Evolutionary conservation across 2,329 filamentous ascomycete species (phyloP).

Genomic region (Trichoderma aggressivum): DNA sequence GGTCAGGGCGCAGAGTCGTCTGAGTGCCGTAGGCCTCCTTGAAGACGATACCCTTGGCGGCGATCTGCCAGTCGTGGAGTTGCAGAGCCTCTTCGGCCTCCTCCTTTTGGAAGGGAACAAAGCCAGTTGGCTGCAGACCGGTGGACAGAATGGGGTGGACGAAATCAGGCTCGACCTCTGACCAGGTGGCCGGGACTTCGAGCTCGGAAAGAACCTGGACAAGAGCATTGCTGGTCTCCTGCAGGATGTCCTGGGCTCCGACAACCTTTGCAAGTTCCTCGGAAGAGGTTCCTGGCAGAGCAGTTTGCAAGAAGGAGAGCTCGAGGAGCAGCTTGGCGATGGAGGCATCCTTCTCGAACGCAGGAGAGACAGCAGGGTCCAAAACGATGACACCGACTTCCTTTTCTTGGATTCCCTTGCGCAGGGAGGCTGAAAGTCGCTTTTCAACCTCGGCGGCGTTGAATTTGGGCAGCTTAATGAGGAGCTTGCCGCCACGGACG

Average conservation of each 20-base stretch:
- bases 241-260: constrained; percentile 50
- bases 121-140: constrained; percentile 74
- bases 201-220: constrained; percentile 68
- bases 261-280: constrained; percentile 57
- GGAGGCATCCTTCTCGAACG: constrained; percentile 62
- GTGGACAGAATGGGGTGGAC: constrained; percentile 53
- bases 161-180: constrained; percentile 57
- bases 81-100: constrained; percentile 64
- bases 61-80: constrained; percentile 75
- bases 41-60: constrained; percentile 84
- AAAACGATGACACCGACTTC: constrained; percentile 70
- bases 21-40: constrained; percentile 87
- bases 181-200: constrained; percentile 78
- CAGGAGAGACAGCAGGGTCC: constrained; percentile 65
- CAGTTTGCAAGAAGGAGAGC: constrained; percentile 77
- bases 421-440: constrained; percentile 67
- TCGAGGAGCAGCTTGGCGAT: constrained; percentile 69
- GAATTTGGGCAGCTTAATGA: constrained; percentile 72
- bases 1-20: constrained; percentile 74
- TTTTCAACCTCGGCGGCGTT: constrained; percentile 91
- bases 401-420: constrained; percentile 68
- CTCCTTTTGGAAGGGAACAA: constrained; percentile 72
- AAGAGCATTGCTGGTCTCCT: constrained; percentile 63
- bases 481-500: constrained; percentile 66
- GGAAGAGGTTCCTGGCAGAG: constrained; percentile 61